Evolutionary conservation across 768 basidiomycete genomes (phyloP), one percentile per base, ranked within the genome.

Genomic region (Amanita polypyramis): DNA sequence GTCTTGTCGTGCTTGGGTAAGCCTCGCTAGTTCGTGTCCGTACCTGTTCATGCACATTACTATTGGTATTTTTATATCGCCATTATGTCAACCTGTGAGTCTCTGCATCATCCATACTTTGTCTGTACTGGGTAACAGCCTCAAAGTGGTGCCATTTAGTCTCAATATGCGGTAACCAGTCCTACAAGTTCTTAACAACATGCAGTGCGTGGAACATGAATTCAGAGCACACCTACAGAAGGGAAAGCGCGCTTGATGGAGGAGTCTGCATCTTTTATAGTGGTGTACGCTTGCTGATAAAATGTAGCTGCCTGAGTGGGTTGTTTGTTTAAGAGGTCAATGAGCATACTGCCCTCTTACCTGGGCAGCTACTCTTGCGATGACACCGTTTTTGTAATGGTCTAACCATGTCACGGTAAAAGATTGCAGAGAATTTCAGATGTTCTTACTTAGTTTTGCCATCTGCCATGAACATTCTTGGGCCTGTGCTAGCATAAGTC

Each of bases 391-490:
- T 68, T 87, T 93, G 59, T 77, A 81, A 56, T 77, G 76, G 59
- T 76, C 75, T 78, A 54, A 29, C 43, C 47, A 37, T 54, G 45
- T 55, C 21, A 52, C 56, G 47, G 47, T 19, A 49, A 36, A 46
- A 20, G 10, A 7, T 5, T 8, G 14, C n/a, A n/a, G 2, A 27
- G 7, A 35, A 19, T 17, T 15, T 9, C 17, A n/a, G 44, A 37
- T 15, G 37, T 41, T 25, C 72, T 56, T 56, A 90, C 92, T 87
- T 50, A 88, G 65, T 58, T 85, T 82, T 12, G 93, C 93, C 54
- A 85, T 77, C 60, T 95, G 93, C 94, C 94, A 98, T 35, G 82
- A 90, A 59, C 90, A 95, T 66, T 99, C 96, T 55, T 98, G 95
- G 1, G 93, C 94, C 63, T 97, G 91, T 0, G 92, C 92, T 4